Evolutionary conservation across 176 grass and related monocot genomes (phyloP).

Genomic region (Lolium rigidum): DNA sequence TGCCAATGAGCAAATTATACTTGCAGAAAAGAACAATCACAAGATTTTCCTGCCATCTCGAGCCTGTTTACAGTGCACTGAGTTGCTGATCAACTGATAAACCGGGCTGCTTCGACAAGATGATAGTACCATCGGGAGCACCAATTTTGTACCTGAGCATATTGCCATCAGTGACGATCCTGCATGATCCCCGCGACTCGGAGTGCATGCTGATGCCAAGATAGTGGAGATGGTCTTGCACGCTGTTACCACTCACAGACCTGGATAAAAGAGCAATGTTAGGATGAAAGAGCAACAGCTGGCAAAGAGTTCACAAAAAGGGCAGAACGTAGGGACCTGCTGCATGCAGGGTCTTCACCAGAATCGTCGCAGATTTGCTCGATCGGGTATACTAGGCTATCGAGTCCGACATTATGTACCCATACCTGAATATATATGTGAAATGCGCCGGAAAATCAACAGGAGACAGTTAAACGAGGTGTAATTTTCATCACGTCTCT

Average conservation of each 20-base stretch:
- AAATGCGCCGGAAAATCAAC: neutral
- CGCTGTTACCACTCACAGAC: conserved; percentile 78
- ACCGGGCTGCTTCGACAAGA: conserved; percentile 56
- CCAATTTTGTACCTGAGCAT: conserved; percentile 50
- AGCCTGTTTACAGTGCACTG: conserved; percentile 40
- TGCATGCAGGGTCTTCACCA: conserved; percentile 83
- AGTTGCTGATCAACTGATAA: conserved; percentile 37
- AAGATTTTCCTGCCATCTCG: conserved; percentile 12
- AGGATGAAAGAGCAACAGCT: neutral
- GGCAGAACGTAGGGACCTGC: conserved; percentile 54
- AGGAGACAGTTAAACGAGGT: neutral
- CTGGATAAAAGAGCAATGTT: conserved; percentile 37
- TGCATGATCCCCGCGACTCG: conserved; percentile 61
- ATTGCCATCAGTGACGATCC: conserved; percentile 57
- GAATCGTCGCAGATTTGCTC: conserved; percentile 85
- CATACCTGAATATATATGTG: conserved; percentile 66
- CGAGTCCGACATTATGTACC: conserved; percentile 62
- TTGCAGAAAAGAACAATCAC: neutral
- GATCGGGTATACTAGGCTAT: conserved; percentile 53
- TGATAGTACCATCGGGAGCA: conserved; percentile 37
- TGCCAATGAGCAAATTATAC: conserved; percentile 6
- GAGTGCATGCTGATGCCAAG: conserved; percentile 68
- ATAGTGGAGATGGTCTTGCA: conserved; percentile 73
- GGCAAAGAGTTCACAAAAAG: neutral
- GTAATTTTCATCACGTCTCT: neutral